Conservation (phyloP, 257 asterid genomes). For the Buddleja alternifolia region DNA sequence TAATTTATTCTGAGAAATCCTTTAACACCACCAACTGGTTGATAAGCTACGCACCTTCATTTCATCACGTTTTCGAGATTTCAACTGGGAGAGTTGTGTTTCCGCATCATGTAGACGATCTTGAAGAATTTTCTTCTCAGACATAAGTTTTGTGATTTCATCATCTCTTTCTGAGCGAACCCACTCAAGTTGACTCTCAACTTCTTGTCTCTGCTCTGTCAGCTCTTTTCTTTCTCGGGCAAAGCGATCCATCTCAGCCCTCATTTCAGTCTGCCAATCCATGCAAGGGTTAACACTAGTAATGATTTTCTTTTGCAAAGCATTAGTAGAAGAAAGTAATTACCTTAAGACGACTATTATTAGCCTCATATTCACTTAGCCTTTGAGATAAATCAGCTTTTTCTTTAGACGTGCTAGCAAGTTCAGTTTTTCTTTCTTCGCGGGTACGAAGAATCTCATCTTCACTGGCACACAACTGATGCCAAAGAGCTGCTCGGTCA, state of each 20-base stretch:
- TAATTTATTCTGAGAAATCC: neutral
- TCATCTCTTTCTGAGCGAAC: slow-evolving; percentile 92
- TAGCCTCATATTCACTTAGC: slow-evolving; percentile 78
- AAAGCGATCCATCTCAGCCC: slow-evolving; percentile 81
- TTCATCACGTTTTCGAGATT: slow-evolving; percentile 88
- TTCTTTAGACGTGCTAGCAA: slow-evolving; percentile 66
- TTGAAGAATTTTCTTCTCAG: slow-evolving; percentile 78
- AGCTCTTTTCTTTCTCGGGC: slow-evolving; percentile 87
- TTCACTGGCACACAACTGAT: slow-evolving; percentile 86
- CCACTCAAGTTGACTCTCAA: slow-evolving; percentile 96
- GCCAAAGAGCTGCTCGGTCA: slow-evolving; percentile 99
- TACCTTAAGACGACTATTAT: slow-evolving; percentile 85
- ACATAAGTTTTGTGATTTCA: slow-evolving; percentile 66
- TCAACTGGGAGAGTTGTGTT: slow-evolving; percentile 82
- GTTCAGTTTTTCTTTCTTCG: slow-evolving; percentile 76
- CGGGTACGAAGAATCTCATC: slow-evolving; percentile 79
- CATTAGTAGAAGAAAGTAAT: slow-evolving; percentile 24
- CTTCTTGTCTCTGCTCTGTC: slow-evolving; percentile 82
- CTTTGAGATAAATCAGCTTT: slow-evolving; percentile 75
- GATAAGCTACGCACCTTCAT: slow-evolving; percentile 60
- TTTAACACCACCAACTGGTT: slow-evolving; percentile 6
- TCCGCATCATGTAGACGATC: slow-evolving; percentile 92
- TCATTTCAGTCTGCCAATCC: slow-evolving; percentile 81
- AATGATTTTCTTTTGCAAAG: slow-evolving; percentile 22
- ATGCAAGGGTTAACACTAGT: slow-evolving; percentile 17